phyloP scores from a whole-genome alignment of 352 stramenopile genomes.

The Globisporangium perplexum region DNA sequence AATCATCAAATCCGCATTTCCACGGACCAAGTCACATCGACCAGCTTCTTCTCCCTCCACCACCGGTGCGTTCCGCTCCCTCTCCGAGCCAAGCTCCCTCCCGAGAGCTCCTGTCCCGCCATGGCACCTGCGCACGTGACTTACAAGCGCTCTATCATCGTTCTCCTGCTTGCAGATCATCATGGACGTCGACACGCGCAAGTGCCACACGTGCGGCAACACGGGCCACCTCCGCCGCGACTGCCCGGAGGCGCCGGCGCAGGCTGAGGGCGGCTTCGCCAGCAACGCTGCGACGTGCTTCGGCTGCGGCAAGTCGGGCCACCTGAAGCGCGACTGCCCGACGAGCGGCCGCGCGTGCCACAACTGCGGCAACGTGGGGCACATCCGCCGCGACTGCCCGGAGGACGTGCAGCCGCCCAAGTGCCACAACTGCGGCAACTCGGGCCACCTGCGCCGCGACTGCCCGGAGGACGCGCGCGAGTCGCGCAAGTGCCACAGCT shows the following conservation, averaged over 20 bases:
- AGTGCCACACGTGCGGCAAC: slow-evolving; percentile 82
- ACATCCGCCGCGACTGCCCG: slow-evolving; percentile 77
- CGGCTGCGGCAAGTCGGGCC: slow-evolving; percentile 68
- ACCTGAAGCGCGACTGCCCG: slow-evolving; percentile 82
- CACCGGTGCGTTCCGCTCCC: slow-evolving; percentile 6
- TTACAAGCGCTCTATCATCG: neutral
- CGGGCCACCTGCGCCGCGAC: slow-evolving; percentile 63
- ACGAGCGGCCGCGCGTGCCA: slow-evolving; percentile 64
- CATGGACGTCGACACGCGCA: slow-evolving; percentile 29
- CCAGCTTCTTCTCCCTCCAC: neutral
- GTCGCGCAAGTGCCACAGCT: slow-evolving; percentile 74
- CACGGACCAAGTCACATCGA: slow-evolving; percentile 4
- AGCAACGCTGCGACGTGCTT: slow-evolving; percentile 54
- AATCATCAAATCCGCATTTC: slow-evolving; percentile 16
- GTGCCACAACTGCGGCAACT: slow-evolving; percentile 78
- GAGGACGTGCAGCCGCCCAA: slow-evolving; percentile 67
- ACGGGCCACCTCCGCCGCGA: slow-evolving; percentile 67
- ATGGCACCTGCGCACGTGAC: neutral
- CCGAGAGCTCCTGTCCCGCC: neutral
- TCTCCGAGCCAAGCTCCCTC: too few relatives aligned
- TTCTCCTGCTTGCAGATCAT: neutral
- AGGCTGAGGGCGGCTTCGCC: slow-evolving; percentile 26
- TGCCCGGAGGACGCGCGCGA: slow-evolving; percentile 65
- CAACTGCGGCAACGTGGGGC: slow-evolving; percentile 73
- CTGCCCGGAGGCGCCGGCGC: slow-evolving; percentile 52